Evolutionary conservation across 768 basidiomycete genomes (phyloP), one percentile per base, ranked within the genome.

Genomic region (Agaricus subrufescens): DNA sequence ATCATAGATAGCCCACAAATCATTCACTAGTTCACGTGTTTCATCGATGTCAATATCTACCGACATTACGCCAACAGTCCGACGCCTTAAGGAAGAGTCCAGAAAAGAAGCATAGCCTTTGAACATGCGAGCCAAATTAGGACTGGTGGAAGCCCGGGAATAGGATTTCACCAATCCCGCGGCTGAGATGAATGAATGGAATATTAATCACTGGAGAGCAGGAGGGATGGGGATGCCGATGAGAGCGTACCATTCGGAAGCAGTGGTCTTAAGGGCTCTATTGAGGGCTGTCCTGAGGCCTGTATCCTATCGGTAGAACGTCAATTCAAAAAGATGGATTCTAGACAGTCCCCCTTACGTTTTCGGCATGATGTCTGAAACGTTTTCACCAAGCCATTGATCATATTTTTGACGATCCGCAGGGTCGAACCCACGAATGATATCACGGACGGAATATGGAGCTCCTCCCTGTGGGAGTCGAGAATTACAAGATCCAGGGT

Each of bases 1-100:
- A 57, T 85, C 85, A 47, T 78, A 75, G 29, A 87, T 68, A 19
- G 74, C 77, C 85, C 87, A 86, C 46, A 88, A 62, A 40, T 78
- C 77, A 60, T 82, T 80, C 14, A 67, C 73, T 34, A 88, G 66
- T 50, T 85, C 85, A 53, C 64, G 75, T 52, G 86, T 61, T 3
- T 86, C 85, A 58, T 87, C 87, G 3, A 66, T 58, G 54, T 83
- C 78, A 19, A 83, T 68, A 15, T 75, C 77, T 53, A 72, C 66
- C 29, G 64, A 57, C 4, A 63, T 60, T 15, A 74, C 64, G 23
- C 70, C 67, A 37, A 66, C 66, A 40, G 71, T 64, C 15, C 70
- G 75, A 46, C 72, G 75, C 52, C 73, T 71, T 3, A 74, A 65
- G 50, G 75, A 76, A 8, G 63, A 63, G 29, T 83, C 79, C 4